phyloP scores from a whole-genome alignment of 257 asterid species.

The Solanum chiquidenum region DNA sequence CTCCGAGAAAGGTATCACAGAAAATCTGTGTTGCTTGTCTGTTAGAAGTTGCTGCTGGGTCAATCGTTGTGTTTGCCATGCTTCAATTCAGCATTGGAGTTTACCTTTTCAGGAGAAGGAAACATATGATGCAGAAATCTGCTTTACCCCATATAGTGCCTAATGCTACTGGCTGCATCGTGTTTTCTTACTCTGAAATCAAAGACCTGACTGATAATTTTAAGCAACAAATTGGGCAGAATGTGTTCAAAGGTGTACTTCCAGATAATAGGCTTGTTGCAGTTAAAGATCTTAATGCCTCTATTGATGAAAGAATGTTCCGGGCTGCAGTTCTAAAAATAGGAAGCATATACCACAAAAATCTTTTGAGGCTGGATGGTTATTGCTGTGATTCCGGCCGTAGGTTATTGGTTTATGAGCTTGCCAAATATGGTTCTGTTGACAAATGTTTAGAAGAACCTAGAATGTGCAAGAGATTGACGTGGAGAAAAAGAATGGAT shows the following conservation, averaged over 20 bases:
- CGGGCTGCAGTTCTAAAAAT: conserved; percentile 21
- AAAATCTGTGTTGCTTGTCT: conserved; percentile 22
- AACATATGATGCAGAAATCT: conserved; percentile 3
- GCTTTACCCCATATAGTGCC: conserved; percentile 6
- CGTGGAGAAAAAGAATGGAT: conserved; percentile 25
- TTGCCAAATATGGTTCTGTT: conserved; percentile 19
- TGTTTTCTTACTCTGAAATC: conserved; percentile 24
- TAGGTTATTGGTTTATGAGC: conserved; percentile 27
- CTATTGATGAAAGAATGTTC: conserved; percentile 20
- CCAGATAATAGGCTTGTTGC: conserved; percentile 16
- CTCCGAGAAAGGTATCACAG: neutral
- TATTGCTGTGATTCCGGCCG: conserved; percentile 17
- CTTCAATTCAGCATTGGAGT: conserved; percentile 21
- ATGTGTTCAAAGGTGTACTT: conserved; percentile 21
- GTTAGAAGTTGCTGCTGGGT: conserved; percentile 11
- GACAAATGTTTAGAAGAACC: conserved; percentile 24
- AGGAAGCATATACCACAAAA: conserved; percentile 30
- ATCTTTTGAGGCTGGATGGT: conserved; percentile 26
- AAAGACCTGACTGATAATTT: conserved; percentile 23
- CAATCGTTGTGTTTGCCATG: conserved; percentile 6
- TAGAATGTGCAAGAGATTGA: conserved; percentile 25
- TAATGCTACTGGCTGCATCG: conserved; percentile 10
- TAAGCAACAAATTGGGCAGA: conserved; percentile 26
- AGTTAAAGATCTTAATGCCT: conserved; percentile 11
- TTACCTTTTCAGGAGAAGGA: conserved; percentile 11